Percentiles rank a stretch among this genome's conserved stretches.
phyloP scores from a whole-genome alignment of 2,329 filamentous ascomycete species.

The Penicillium sp. region DNA sequence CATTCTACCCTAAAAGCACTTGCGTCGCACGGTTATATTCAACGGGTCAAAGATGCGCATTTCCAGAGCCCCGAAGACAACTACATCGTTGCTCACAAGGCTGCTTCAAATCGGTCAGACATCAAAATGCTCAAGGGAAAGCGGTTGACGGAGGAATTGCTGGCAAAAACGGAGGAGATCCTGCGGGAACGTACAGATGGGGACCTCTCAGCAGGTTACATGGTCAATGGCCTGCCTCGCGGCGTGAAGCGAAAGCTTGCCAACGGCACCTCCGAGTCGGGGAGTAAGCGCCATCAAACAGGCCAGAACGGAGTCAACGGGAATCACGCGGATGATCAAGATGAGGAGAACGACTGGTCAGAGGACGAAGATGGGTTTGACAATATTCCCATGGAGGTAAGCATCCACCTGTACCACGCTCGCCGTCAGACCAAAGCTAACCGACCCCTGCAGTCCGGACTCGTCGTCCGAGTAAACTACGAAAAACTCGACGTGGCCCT shows the following conservation, averaged over 20 bases:
- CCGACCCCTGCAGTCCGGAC: slow-evolving; percentile 59
- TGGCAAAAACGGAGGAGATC: slow-evolving; percentile 31
- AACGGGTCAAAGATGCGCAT: slow-evolving; percentile 43
- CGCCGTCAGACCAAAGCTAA: slow-evolving; percentile 12
- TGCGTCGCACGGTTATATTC: slow-evolving; percentile 46
- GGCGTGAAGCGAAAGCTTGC: slow-evolving; percentile 37
- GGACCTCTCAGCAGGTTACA: slow-evolving; percentile 36
- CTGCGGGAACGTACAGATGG: slow-evolving; percentile 39
- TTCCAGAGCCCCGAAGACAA: slow-evolving; percentile 46
- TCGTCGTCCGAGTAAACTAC: slow-evolving; percentile 79
- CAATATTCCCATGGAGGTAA: slow-evolving; percentile 43
- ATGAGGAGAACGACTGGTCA: slow-evolving; percentile 40
- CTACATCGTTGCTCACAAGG: slow-evolving; percentile 40
- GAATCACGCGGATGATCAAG: slow-evolving; percentile 26
- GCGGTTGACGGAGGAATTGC: slow-evolving; percentile 37
- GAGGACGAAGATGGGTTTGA: slow-evolving; percentile 40
- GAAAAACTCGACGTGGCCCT: slow-evolving; percentile 81
- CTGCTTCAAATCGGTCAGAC: slow-evolving; percentile 33
- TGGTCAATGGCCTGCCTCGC: slow-evolving; percentile 36
- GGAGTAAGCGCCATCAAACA: slow-evolving; percentile 24
- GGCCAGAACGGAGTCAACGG: slow-evolving; percentile 33
- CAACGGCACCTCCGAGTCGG: slow-evolving; percentile 20
- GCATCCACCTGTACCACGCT: slow-evolving; percentile 3
- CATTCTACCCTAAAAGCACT: slow-evolving; percentile 43
- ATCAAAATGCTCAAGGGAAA: slow-evolving; percentile 43